phyloP scores from a whole-genome alignment of 768 basidiomycete species.

The Glaciozyma martinii region DNA sequence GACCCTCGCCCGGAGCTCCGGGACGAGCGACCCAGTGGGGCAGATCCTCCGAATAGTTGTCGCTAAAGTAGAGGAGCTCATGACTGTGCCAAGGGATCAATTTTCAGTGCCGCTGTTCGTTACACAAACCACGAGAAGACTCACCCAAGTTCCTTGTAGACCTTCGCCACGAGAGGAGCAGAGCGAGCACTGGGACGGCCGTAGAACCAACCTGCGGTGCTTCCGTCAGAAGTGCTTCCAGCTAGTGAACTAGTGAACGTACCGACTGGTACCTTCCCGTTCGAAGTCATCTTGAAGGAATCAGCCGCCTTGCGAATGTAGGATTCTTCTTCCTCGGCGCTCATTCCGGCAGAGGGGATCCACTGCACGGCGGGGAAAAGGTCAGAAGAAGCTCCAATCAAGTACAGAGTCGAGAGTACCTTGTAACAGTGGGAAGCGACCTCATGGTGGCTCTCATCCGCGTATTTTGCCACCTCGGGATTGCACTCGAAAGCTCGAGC shows the following conservation, averaged over 20 bases:
- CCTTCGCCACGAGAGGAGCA: constrained; percentile 31
- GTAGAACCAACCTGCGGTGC: constrained; percentile 33
- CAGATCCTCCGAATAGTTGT: constrained; percentile 33
- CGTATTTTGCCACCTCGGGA: constrained; percentile 26
- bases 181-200: constrained; percentile 33
- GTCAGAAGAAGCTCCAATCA: too few species aligned
- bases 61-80: constrained; percentile 31
- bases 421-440: constrained; percentile 31
- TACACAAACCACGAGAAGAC: background rate
- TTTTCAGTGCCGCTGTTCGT: too few species aligned
- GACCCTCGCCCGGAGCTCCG: constrained; percentile 25
- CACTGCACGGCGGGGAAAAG: constrained; percentile 3
- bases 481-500: constrained; percentile 35
- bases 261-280: too few species aligned
- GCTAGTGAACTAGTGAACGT: too few species aligned
- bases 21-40: constrained; percentile 29
- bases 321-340: constrained; percentile 19
- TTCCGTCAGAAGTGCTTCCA: constrained; percentile 19
- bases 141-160: constrained; percentile 35
- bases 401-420: background rate
- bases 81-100: background rate
- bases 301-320: constrained; percentile 33
- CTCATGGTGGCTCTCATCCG: constrained; percentile 33
- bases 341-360: constrained; percentile 9
- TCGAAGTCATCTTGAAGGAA: constrained; percentile 29